Evolutionary conservation across 345 rosid genomes (phyloP).

Genomic region (Sonneratia alba): DNA sequence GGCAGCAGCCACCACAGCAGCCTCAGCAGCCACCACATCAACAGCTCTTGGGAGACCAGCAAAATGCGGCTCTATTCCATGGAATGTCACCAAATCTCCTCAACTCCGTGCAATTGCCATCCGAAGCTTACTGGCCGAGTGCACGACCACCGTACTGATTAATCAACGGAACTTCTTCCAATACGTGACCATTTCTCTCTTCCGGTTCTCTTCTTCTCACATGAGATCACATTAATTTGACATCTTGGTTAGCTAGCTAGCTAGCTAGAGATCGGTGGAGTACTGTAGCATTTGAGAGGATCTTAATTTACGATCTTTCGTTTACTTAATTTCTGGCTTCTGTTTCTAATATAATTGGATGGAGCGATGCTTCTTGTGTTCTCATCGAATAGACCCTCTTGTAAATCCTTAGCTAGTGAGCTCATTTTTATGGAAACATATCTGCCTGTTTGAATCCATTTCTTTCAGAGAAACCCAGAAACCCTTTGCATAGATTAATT

Average conservation of each 20-base stretch:
- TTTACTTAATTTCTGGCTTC: not conserved
- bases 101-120: constrained; percentile 72
- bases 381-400: too few species aligned
- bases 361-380: too few species aligned
- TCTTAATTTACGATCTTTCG: not conserved
- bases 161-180: not conserved
- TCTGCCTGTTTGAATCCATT: not conserved
- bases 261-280: not conserved
- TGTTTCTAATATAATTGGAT: too few species aligned
- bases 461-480: not conserved
- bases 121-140: constrained; percentile 73
- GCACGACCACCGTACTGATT: constrained; percentile 60
- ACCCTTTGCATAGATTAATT: too few species aligned
- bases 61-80: constrained; percentile 42
- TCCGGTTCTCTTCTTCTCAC: too few species aligned
- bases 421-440: too few species aligned
- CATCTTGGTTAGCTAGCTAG: too few species aligned
- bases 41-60: constrained; percentile 38
- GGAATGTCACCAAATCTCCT: constrained; percentile 88
- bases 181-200: too few species aligned
- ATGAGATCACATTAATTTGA: too few species aligned
- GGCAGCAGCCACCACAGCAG: constrained; percentile 10
- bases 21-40: constrained; percentile 34
- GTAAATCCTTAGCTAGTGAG: not conserved
- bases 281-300: not conserved